Evolutionary conservation across 306 rosid species (phyloP), one percentile per base, ranked within the genome.

Genomic region (Cucumis cinereus): DNA sequence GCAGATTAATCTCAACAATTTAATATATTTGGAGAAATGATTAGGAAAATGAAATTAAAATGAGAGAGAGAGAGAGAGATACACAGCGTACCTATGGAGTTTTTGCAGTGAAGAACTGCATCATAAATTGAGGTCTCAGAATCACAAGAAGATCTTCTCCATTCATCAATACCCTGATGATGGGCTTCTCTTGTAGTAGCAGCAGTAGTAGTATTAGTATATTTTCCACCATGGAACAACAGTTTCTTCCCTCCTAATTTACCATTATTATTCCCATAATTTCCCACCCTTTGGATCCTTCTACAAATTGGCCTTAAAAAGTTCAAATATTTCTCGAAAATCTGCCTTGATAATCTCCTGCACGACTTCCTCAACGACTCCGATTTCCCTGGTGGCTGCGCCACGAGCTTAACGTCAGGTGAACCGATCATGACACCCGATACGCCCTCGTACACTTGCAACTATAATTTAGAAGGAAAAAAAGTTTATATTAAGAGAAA

Each of bases 101-200:
- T 90, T 81, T 94, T 94, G 93, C 99, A 94, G 79, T 94, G 97
- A 23, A 92, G 97, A 82, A 94, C 97, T 47, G 99, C 99, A 82
- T 94, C 99, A 82, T 94, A 88, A 74, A 94, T 94, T 77, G 99
- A 94, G 86, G 87, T 86, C 79, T 94, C 99, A 19, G 97, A 92
- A 84, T 94, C 99, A 82, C 97, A 94, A 24, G 99, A 94, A 35
- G 97, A 94, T 83, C 79, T 85, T 54, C 99, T 82, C 91, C 93
- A 90, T 33, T 85, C 86, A 75, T 93, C 95, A 16, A 45, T 2
- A 1, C 85, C 80, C 7, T 94, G 87, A 71, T 90, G 90, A 67
- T 90, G 88, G 63, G 99, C 90, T n/a, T 62, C 74, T 17, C 54
- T 33, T 85, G 50, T 35, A 17, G 20, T 13, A 30, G 50, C 19